Evolutionary conservation across 371 early-diverging fungal species (phyloP), one percentile per base, ranked within the genome.

Genomic region (Zychaea mexicana): DNA sequence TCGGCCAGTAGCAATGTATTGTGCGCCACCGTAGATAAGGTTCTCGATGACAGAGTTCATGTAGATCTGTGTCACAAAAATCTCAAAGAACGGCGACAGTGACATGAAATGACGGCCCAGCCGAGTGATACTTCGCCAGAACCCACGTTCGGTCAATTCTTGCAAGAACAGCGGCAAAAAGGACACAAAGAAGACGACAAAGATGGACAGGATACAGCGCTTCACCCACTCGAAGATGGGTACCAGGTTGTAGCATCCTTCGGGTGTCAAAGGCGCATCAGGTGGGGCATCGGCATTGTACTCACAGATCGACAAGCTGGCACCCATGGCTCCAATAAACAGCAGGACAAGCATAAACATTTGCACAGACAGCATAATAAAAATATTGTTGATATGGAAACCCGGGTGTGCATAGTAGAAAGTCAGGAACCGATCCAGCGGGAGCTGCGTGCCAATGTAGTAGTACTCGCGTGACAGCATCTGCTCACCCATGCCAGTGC

Each of bases 401-500:
- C 95, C 96, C 32, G 94, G 91, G 68, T 93, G 94, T 3, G 94
- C 92, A 70, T 92, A 94, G 72, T 85, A 94, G 70, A 95, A 94
- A 2, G 95, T 94, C 70, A 96, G 73, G 73, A 95, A 89, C 2
- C 95, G 81, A 68, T 94, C 94, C 31, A 94, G 71, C 0, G 94
- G 93, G 28, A 95, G 76, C 62, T 89, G 89, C 8, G 93, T 89
- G 13, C 95, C 93, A 27, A 95, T 74, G 75, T 92, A 92, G 74
- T 95, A 95, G 77, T 94, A 90, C 71, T 95, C 96, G 30, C 96
- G 85, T 24, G 94, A 94, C 39, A 95, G 71, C 86, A 93, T 90
- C 74, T 96, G 95, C 73, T 96, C 95, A n/a, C 92, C 94, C 93
- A 95, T 95, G 60, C 96, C 96, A 3, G 93, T 87, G 49, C 94